Percentiles rank a stretch among this genome's conserved stretches.
These are phyloP conservation scores for Tremellales sp. DNA, from an alignment of 1,284 basidiomycete species.

Conservation along the genomic window DNA sequence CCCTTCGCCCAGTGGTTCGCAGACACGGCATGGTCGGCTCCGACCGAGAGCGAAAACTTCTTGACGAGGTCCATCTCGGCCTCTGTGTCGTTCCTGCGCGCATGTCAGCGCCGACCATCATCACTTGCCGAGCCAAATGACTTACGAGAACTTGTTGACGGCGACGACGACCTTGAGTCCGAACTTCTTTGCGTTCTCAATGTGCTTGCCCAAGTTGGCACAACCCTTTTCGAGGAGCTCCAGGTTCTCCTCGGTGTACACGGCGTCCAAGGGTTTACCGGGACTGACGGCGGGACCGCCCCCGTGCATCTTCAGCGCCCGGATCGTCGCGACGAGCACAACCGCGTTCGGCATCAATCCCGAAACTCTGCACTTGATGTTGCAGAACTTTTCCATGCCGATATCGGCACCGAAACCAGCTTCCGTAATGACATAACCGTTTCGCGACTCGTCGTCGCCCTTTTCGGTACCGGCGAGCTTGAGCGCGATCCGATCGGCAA, in stretches of 20 bases:
- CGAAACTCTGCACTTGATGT: conserved; percentile 96
- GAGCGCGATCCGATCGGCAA: conserved; percentile 91
- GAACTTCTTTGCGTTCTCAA: conserved; percentile 92
- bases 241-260: conserved; percentile 91
- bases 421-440: conserved; percentile 96
- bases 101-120: conserved; percentile 6
- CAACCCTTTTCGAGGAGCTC: conserved; percentile 87
- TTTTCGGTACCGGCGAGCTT: conserved; percentile 96
- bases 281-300: conserved; percentile 96
- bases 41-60: conserved; percentile 72
- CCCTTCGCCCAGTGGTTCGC: conserved; percentile 97
- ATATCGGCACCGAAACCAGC: conserved; percentile 99
- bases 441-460: conserved; percentile 73
- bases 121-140: conserved; percentile 23
- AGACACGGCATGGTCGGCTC: conserved; percentile 92
- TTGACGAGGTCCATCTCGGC: conserved; percentile 86
- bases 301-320: conserved; percentile 98
- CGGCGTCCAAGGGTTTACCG: conserved; percentile 88
- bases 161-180: conserved; percentile 95
- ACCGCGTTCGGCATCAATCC: conserved; percentile 91
- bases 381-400: conserved; percentile 99
- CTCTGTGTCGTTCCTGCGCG: conserved; percentile 72
- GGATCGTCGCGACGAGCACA: conserved; percentile 94
- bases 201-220: conserved; percentile 89
- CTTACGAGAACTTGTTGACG: conserved; percentile 90